Evolutionary conservation across 257 asterid genomes (phyloP).

Genomic region (Linderniella brevidens): DNA sequence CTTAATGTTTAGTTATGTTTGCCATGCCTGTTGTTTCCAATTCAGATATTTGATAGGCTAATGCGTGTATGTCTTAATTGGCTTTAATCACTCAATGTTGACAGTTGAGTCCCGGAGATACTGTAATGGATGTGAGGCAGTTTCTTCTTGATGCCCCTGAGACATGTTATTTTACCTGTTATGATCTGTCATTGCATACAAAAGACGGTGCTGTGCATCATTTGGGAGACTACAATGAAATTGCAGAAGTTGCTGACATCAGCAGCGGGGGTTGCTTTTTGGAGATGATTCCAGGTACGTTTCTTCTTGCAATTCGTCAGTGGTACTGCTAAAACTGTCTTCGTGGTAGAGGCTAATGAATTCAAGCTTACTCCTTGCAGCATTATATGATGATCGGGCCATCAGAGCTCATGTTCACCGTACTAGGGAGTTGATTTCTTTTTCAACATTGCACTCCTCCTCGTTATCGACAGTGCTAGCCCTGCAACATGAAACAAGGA

Average conservation of each 20-base stretch:
- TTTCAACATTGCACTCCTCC: conserved; percentile 67
- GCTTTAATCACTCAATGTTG: conserved; percentile 4
- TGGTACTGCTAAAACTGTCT: not conserved
- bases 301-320: not conserved
- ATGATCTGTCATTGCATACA: conserved; percentile 63
- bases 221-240: conserved; percentile 87
- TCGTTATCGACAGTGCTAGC: conserved; percentile 80
- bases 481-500: conserved; percentile 47
- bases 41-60: not conserved
- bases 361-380: conserved; percentile 32
- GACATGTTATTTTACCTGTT: conserved; percentile 85
- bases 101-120: conserved; percentile 97
- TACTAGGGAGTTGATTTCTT: conserved; percentile 77
- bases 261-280: conserved; percentile 64
- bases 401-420: conserved; percentile 88
- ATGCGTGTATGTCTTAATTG: no score
- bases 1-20: not conserved
- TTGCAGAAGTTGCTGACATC: conserved; percentile 88
- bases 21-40: not conserved
- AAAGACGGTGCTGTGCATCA: conserved; percentile 66
- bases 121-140: conserved; percentile 93
- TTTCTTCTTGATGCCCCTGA: conserved; percentile 96
- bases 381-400: conserved; percentile 89
- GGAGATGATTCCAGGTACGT: conserved; percentile 89
- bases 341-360: not conserved